Base-by-base conservation (phyloP, 305 asterid genomes). In the Solanum aculeatissimum region DNA sequence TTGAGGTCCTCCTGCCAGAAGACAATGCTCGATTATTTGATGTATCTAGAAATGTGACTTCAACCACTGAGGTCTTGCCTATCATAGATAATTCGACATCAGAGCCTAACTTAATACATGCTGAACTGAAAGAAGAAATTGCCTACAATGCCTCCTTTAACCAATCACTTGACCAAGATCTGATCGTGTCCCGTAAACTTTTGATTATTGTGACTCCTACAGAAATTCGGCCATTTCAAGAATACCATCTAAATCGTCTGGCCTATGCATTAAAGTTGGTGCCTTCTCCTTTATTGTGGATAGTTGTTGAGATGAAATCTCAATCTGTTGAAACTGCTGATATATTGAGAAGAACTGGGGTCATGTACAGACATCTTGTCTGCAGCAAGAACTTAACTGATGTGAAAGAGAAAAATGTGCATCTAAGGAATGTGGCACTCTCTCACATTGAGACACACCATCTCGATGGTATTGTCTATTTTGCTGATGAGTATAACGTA, bases 381-480 rank as follows among this genome's bases (percentile, higher is more conserved):
- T 90, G 94, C 90, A 85, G 84, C 71, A 86, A 91, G 84, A 90
- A 88, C 77, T 83, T 88, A 27, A 87, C 90, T 15, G 94, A 86
- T 83, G 83, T 85, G 15, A 86, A 62, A 5, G 89, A 92, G 72
- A 90, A 84, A 85, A 82, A 80, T 40, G 90, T 90, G 70, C 90
- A 84, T 82, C 86, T 91, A 47, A 89, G 94, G 86, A 95, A 94
- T 83, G 91, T 88, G 81, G 98, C 96, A 13, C 91, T 95, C 83
- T 88, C 93, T 4, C 98, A 95, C 87, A 91, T 95, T 49, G 97
- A 93, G 86, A 87, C 81, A 9, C 96, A 93, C 86, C 96, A 81
- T 81, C 92, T 95, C 51, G 94, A 94, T 89, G 98, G 98, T 70
- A 91, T 95, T 82, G 89, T 92, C 69, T 91, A 91, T 89, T 95